These are phyloP conservation scores for Coemansia brasiliensis DNA, from an alignment of 192 early-diverging fungal species.

Conservation along the genomic window DNA sequence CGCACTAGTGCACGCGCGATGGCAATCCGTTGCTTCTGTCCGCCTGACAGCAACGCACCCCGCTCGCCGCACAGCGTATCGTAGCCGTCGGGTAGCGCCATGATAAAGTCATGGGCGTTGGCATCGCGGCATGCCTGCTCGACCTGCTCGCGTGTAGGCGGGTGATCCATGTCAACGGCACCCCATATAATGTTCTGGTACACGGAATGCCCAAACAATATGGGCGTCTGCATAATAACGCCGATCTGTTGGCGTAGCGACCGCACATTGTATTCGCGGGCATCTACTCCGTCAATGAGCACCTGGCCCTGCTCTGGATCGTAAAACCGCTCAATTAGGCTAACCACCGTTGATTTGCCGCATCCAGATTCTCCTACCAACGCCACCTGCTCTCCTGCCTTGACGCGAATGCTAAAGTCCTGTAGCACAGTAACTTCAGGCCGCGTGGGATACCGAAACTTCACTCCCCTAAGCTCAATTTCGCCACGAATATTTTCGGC, in stretches of 20 bases:
- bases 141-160: conserved; percentile 73
- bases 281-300: conserved; percentile 71
- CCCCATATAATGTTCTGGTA: conserved; percentile 82
- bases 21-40: conserved; percentile 95
- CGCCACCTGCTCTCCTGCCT: conserved; percentile 83
- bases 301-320: conserved; percentile 59
- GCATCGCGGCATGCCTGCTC: conserved; percentile 63
- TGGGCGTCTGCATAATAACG: conserved; percentile 88
- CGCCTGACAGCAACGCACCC: conserved; percentile 80
- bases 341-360: conserved; percentile 85
- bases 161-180: conserved; percentile 48
- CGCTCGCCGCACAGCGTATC: conserved; percentile 88
- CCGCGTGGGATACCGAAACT: conserved; percentile 84
- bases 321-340: conserved; percentile 87
- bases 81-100: conserved; percentile 71
- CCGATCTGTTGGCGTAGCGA: conserved; percentile 87
- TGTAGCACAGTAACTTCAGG: conserved; percentile 80
- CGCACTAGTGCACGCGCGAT: conserved; percentile 91
- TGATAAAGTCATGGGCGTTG: conserved; percentile 78
- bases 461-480: conserved; percentile 74
- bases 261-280: conserved; percentile 74
- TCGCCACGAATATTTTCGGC: conserved; percentile 59
- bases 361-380: conserved; percentile 86
- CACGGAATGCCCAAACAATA: conserved; percentile 80
- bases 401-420: conserved; percentile 66